These are phyloP conservation scores for Epichloe gansuensis DNA, from an alignment of 2,329 filamentous ascomycete species.

Conservation along the genomic window DNA sequence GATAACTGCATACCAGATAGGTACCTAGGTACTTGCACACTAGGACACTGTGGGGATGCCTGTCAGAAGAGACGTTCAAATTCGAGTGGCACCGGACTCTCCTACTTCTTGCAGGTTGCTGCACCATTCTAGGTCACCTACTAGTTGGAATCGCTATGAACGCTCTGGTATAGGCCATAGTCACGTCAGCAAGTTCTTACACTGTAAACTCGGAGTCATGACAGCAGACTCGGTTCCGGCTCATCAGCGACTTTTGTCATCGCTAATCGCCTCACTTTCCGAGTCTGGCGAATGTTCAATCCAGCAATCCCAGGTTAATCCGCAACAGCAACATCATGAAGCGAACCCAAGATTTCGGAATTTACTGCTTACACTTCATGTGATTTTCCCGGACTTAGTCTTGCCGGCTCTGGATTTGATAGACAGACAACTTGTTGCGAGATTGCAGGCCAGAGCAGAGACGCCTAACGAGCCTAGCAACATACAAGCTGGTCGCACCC, in stretches of 20 bases:
- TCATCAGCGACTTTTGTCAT: conserved; percentile 1
- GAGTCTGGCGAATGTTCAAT: background rate
- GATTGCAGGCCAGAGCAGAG: background rate
- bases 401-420: conserved; percentile 80
- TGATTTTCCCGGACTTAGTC: conserved; percentile 67
- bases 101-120: too few relatives aligned
- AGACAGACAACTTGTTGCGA: conserved; percentile 55
- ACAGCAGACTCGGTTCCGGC: background rate
- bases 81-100: too few relatives aligned
- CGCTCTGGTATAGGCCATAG: too few relatives aligned
- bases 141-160: too few relatives aligned
- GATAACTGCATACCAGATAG: too few relatives aligned
- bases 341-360: conserved; percentile 25
- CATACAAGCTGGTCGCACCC: background rate
- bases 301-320: background rate
- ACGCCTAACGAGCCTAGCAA: background rate
- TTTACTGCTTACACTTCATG: conserved; percentile 68
- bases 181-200: too few relatives aligned
- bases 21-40: too few relatives aligned
- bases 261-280: conserved; percentile 1
- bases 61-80: too few relatives aligned
- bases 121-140: too few relatives aligned
- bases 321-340: background rate
- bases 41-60: too few relatives aligned
- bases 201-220: background rate